Evolutionary conservation across 495 filamentous ascomycete species (phyloP).

Genomic region (Neurospora terricola): DNA sequence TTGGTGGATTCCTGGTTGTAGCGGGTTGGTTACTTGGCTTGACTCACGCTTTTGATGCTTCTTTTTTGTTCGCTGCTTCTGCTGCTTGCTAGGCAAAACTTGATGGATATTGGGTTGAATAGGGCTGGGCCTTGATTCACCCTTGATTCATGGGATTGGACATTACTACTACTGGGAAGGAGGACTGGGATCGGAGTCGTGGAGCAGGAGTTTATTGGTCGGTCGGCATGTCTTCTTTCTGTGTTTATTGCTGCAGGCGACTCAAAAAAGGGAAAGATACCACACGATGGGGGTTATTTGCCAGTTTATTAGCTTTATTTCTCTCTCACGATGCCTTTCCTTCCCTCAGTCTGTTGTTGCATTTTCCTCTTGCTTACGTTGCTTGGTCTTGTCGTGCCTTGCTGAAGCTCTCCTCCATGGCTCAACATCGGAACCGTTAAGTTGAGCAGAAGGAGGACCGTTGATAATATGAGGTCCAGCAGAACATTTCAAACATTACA

Average conservation of each 20-base stretch:
- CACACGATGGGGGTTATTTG: neutral
- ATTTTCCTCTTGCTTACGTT: neutral
- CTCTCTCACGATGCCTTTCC: neutral
- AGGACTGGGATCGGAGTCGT: neutral
- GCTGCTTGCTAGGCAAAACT: neutral
- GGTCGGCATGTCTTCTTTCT: neutral
- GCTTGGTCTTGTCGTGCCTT: neutral
- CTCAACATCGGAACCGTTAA: neutral
- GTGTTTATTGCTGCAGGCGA: neutral
- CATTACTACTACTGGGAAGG: neutral
- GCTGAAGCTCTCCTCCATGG: neutral
- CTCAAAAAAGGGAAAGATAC: neutral
- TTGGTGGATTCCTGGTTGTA: neutral
- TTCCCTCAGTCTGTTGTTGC: neutral
- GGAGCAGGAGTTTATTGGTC: neutral
- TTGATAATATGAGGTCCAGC: neutral
- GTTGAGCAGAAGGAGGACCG: neutral
- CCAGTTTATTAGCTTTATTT: neutral
- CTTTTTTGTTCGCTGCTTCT: neutral
- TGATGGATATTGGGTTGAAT: neutral
- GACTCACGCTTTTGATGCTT: neutral
- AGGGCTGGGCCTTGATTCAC: neutral
- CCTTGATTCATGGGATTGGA: neutral
- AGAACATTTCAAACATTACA: neutral
- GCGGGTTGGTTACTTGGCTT: neutral